Base-by-base conservation (phyloP, 176 grass and related monocot species). In the Rhipidocladum racemiflorum region DNA sequence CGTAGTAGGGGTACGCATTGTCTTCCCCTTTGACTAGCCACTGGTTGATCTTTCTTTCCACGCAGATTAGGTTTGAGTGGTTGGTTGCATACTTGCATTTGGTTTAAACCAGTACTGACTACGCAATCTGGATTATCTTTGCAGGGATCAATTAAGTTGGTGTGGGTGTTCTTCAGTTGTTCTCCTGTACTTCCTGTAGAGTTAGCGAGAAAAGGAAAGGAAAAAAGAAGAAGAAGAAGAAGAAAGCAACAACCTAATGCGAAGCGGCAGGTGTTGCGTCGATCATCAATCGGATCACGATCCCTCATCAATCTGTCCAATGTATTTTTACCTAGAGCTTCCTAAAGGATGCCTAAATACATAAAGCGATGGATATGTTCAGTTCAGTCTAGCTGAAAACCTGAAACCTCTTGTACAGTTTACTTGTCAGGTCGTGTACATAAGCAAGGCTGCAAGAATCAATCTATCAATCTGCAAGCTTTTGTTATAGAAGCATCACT, bases 201-300 rank as follows among this genome's bases (percentile, higher is more conserved):
- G 5, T 23, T 70, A 62, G 49, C 46, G 9, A 40, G 1, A 17
- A 14, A 9, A 6, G 34, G 29, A 67, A 69, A 27, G 43, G 21
- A 23, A 55, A 57, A 8, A 23, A n/a, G 3, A 53, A 50, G 3
- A n/a, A n/a, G n/a, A n/a, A n/a, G 5, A 44, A 23, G 6, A 40
- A 7, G 6, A 1, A 6, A 72, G 67, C 79, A 34, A 74, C 78
- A 46, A n/a, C 84, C 88, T 90, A 73, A 90, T 54, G 88, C 88
- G 84, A 90, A 90, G 88, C 88, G 61, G 84, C 79, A 86, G 88
- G 88, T 51, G 84, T 86, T 86, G 84, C 65, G 29, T 35, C 23
- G 14, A 30, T 30, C 5, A 62, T 29, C 25, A 10, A 55, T n/a
- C 8, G 9, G 55, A 25, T 59, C 53, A n/a, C 34, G 56, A n/a